Evolutionary conservation across 164 flowering plant species (phyloP).

Genomic region (Macadamia integrifolia): DNA sequence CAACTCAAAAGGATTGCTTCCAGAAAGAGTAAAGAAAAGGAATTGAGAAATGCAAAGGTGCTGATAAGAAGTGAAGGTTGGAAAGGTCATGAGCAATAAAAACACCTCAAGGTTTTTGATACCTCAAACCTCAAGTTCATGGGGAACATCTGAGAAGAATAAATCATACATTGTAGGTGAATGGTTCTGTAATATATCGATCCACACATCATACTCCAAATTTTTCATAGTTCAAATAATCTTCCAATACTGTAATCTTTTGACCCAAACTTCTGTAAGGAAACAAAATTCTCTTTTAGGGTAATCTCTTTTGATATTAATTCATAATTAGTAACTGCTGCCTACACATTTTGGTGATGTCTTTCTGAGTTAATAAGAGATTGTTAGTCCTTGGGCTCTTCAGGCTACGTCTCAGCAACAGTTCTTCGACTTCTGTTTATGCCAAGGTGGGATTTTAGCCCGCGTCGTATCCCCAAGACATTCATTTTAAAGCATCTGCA

Average conservation of each 20-base stretch:
- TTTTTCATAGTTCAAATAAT: slow-evolving; percentile 1
- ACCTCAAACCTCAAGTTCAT: not conserved
- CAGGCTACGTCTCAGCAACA: no score
- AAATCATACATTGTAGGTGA: slow-evolving; percentile 4
- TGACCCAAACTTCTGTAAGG: not conserved
- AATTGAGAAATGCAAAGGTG: slow-evolving; percentile 9
- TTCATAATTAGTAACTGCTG: not conserved
- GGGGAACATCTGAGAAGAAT: not conserved
- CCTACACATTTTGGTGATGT: no score
- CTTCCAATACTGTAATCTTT: not conserved
- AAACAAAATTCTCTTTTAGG: not conserved
- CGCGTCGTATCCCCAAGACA: no score
- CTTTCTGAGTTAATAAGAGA: no score
- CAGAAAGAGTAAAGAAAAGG: slow-evolving; percentile 5
- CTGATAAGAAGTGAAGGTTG: slow-evolving; percentile 3
- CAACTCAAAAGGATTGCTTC: not conserved
- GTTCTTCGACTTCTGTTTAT: no score
- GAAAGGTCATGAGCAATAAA: not conserved
- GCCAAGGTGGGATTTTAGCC: no score
- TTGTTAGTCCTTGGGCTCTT: no score
- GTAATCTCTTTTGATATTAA: not conserved
- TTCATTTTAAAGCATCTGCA: no score
- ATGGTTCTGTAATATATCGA: slow-evolving; percentile 7
- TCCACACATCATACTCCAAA: not conserved
- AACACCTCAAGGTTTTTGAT: not conserved